Evolutionary conservation across 768 basidiomycete species (phyloP).

Genomic region (Plicaturopsis crispa): DNA sequence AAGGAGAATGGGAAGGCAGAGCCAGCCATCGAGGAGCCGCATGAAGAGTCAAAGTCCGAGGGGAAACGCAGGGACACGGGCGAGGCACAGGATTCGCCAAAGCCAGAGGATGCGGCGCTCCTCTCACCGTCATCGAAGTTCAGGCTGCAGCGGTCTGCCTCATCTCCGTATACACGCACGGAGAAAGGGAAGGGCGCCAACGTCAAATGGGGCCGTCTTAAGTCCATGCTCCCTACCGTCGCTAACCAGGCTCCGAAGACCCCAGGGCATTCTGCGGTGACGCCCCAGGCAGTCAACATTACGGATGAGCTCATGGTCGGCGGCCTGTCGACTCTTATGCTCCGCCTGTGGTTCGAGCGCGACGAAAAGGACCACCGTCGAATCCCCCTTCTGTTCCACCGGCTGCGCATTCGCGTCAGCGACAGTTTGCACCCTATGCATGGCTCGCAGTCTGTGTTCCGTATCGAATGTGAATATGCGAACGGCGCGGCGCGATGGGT

Average conservation of each 20-base stretch:
- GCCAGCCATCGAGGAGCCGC: conserved; percentile 16
- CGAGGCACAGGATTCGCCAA: conserved; percentile 5
- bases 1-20: conserved; percentile 20
- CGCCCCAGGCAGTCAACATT: conserved; percentile 57
- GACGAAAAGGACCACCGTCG: conserved; percentile 83
- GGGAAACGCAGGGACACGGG: conserved; percentile 4
- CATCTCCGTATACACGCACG: conserved; percentile 20
- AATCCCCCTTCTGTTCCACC: conserved; percentile 70
- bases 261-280: conserved; percentile 38
- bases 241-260: conserved; percentile 25
- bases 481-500: conserved; percentile 93
- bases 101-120: not conserved
- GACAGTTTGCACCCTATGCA: conserved; percentile 82
- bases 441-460: conserved; percentile 70
- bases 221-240: conserved; percentile 57
- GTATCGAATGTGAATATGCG: conserved; percentile 95
- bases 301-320: conserved; percentile 78
- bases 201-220: conserved; percentile 57
- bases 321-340: conserved; percentile 70
- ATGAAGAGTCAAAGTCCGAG: conserved; percentile 9
- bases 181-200: conserved; percentile 16
- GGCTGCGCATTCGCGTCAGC: conserved; percentile 76
- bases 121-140: conserved; percentile 1
- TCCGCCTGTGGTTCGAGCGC: conserved; percentile 78
- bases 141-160: conserved; percentile 15